Evolutionary conservation across 2,329 filamentous ascomycete species (phyloP).

Genomic region (Polychaeton citri): DNA sequence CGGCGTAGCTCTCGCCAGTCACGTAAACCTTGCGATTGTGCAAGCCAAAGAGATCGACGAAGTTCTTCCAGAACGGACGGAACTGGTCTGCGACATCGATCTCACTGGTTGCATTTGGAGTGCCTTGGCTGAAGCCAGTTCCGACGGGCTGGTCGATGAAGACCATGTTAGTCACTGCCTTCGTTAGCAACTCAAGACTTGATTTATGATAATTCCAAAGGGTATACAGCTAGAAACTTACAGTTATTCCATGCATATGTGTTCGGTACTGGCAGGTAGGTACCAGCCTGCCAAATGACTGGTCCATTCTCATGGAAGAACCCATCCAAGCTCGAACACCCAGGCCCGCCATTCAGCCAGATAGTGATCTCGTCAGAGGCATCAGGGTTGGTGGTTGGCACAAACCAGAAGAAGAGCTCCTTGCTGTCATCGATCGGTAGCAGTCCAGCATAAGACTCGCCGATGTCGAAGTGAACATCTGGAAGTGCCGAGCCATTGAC

Average conservation of each 20-base stretch:
- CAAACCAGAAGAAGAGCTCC: constrained; percentile 38
- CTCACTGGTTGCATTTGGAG: constrained; percentile 22
- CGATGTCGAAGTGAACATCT: constrained; percentile 22
- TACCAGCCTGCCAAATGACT: constrained; percentile 32
- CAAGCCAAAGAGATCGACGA: constrained; percentile 36
- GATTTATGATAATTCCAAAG: constrained; percentile 2
- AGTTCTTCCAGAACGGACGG: constrained; percentile 36
- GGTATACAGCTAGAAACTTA: no score
- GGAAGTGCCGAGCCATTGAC: constrained; percentile 20
- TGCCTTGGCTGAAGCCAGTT: constrained; percentile 22
- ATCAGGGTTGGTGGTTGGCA: constrained; percentile 31
- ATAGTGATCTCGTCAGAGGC: constrained; percentile 28
- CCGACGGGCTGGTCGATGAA: constrained; percentile 33
- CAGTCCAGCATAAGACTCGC: constrained; percentile 21
- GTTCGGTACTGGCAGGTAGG: constrained; percentile 29
- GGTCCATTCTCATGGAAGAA: constrained; percentile 33
- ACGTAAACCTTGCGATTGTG: constrained; percentile 36
- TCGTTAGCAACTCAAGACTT: background rate
- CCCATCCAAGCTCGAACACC: constrained; percentile 33
- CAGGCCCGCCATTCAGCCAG: constrained; percentile 30
- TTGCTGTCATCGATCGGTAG: constrained; percentile 18
- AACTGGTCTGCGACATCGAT: constrained; percentile 30
- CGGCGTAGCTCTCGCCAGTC: constrained; percentile 17
- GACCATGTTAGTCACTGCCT: constrained; percentile 29
- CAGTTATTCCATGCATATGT: constrained; percentile 40